Percentiles rank a stretch among this genome's conserved stretches.
Evolutionary conservation across 441 rosid species (phyloP).

Genomic region (Jatropha multifida): DNA sequence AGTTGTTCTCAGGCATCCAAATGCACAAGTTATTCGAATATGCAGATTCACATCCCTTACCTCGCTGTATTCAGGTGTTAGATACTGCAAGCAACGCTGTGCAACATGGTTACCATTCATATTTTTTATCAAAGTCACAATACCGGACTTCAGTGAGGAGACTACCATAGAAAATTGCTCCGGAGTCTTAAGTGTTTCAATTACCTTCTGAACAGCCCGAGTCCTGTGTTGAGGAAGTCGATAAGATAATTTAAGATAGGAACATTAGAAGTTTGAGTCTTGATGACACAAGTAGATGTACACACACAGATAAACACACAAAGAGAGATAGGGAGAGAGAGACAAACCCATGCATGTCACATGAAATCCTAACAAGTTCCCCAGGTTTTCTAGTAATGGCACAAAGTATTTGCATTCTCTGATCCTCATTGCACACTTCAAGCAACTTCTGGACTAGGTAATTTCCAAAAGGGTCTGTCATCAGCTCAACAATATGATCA

Average conservation of each 20-base stretch:
- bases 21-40: background rate
- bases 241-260: constrained; percentile 3
- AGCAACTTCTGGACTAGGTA: constrained; percentile 81
- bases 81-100: constrained; percentile 65
- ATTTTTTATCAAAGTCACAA: constrained; percentile 71
- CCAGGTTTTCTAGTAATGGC: constrained; percentile 56
- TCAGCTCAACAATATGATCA: constrained; percentile 68
- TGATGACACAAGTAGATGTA: background rate
- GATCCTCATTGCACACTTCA: constrained; percentile 76
- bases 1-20: background rate
- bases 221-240: constrained; percentile 44
- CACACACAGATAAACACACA: background rate
- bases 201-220: constrained; percentile 75
- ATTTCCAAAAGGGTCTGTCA: constrained; percentile 84
- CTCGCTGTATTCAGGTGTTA: constrained; percentile 54
- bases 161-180: constrained; percentile 57
- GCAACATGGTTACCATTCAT: constrained; percentile 78
- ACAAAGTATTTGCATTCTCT: constrained; percentile 57
- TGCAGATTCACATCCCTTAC: constrained; percentile 30
- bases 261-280: constrained; percentile 5
- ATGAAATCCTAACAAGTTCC: constrained; percentile 67
- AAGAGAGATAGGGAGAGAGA: constrained; percentile 19
- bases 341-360: constrained; percentile 82
- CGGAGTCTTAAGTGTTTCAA: constrained; percentile 54
- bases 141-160: constrained; percentile 59